These are phyloP conservation scores for Abrus pulchellus DNA, from an alignment of 306 rosid genomes.

Conservation along the genomic window DNA sequence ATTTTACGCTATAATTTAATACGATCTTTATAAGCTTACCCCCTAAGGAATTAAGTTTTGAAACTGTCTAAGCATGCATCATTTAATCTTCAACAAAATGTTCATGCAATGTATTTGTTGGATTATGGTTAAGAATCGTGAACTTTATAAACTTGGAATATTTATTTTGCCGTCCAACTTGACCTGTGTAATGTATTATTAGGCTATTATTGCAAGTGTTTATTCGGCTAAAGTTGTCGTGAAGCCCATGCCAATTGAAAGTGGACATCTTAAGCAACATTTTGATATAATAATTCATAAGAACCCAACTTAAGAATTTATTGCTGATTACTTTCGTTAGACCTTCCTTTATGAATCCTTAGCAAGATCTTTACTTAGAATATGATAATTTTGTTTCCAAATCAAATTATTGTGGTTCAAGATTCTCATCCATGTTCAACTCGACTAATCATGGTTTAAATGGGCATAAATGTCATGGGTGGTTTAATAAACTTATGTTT, in stretches of 20 bases:
- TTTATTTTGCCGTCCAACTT: constrained; percentile 5
- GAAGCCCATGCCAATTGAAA: constrained; percentile 26
- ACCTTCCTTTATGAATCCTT: neutral
- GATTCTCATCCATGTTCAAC: neutral
- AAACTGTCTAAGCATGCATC: neutral
- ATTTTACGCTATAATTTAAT: no score
- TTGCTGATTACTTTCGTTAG: neutral
- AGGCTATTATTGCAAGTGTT: neutral
- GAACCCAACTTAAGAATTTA: neutral
- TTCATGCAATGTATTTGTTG: neutral
- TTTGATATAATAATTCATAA: neutral
- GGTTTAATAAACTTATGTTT: neutral
- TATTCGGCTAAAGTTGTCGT: neutral
- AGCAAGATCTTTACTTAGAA: constrained; percentile 1
- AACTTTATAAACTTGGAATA: neutral
- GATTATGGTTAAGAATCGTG: neutral
- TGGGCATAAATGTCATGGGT: neutral
- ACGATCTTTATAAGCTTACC: no score
- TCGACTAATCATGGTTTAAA: constrained; percentile 5
- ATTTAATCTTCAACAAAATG: neutral
- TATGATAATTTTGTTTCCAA: constrained; percentile 5
- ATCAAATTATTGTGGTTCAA: neutral
- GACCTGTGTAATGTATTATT: neutral
- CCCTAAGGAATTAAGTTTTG: neutral
- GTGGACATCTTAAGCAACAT: constrained; percentile 12